Conservation (phyloP, 345 rosid species). For the Chamaenerion angustifolium region DNA sequence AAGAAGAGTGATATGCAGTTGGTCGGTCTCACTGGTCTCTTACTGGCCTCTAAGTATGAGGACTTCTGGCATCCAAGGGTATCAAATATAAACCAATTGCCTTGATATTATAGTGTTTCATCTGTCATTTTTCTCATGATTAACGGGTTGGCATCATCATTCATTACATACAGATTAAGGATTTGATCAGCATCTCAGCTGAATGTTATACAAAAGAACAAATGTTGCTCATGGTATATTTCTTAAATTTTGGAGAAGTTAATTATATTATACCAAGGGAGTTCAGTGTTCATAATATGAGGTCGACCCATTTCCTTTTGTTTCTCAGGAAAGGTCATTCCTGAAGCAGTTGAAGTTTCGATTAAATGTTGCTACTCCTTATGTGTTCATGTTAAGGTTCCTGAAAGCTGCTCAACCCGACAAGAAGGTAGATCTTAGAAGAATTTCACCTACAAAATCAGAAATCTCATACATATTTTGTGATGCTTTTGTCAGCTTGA, state of each 20-base stretch:
- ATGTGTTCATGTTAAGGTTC: slow-evolving; percentile 89
- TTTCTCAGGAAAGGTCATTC: slow-evolving; percentile 61
- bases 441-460: not conserved
- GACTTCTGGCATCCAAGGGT: slow-evolving; percentile 99
- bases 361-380: slow-evolving; percentile 70
- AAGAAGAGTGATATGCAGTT: slow-evolving; percentile 76
- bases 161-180: slow-evolving; percentile 45
- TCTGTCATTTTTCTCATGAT: not conserved
- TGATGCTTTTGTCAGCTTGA: slow-evolving; percentile 39
- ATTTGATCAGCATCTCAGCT: slow-evolving; percentile 74
- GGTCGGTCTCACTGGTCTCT: slow-evolving; percentile 74
- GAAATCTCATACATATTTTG: slow-evolving; percentile 3
- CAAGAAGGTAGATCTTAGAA: too few relatives aligned
- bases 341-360: slow-evolving; percentile 73
- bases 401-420: slow-evolving; percentile 88
- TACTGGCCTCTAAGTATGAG: slow-evolving; percentile 90
- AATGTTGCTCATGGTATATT: slow-evolving; percentile 54
- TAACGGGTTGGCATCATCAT: not conserved
- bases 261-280: too few relatives aligned
- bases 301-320: slow-evolving; percentile 14
- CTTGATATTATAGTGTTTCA: not conserved
- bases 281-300: not conserved
- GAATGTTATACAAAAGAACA: slow-evolving; percentile 71
- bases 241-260: too few relatives aligned
- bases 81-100: slow-evolving; percentile 7